A percentile compares a stretch with the other conserved stretches of the same genome.
phyloP scores from a whole-genome alignment of 257 asterid genomes.

The Nicotiana knightiana region DNA sequence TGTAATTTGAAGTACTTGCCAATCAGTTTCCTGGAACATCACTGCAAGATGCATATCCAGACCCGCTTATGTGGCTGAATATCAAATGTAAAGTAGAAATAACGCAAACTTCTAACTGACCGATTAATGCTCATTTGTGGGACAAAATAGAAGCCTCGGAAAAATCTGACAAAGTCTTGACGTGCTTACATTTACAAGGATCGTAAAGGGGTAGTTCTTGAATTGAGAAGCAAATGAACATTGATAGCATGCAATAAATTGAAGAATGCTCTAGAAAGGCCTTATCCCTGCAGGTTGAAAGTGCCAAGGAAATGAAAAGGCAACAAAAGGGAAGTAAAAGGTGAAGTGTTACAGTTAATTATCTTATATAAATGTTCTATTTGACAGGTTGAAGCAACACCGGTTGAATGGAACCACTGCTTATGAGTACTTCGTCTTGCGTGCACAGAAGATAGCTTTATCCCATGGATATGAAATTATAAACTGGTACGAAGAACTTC shows the following conservation, averaged over 20 bases:
- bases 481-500: conserved; percentile 53
- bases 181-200: too few species aligned
- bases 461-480: conserved; percentile 91
- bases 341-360: too few species aligned
- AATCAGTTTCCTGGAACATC: neutral
- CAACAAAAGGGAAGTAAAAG: too few species aligned
- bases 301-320: too few species aligned
- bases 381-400: conserved; percentile 48
- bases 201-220: too few species aligned
- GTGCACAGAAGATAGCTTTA: conserved; percentile 79
- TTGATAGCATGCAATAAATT: too few species aligned
- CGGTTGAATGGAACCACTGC: conserved; percentile 41
- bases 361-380: neutral
- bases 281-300: too few species aligned
- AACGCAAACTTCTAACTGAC: neutral
- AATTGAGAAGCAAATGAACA: too few species aligned
- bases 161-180: too few species aligned
- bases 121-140: neutral
- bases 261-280: too few species aligned
- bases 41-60: neutral
- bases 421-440: conserved; percentile 71
- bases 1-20: neutral
- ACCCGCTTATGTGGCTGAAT: neutral
- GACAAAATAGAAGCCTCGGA: too few species aligned
- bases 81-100: neutral